Conservation (phyloP, 768 basidiomycete species). For the Tricholoma furcatifolium region DNA sequence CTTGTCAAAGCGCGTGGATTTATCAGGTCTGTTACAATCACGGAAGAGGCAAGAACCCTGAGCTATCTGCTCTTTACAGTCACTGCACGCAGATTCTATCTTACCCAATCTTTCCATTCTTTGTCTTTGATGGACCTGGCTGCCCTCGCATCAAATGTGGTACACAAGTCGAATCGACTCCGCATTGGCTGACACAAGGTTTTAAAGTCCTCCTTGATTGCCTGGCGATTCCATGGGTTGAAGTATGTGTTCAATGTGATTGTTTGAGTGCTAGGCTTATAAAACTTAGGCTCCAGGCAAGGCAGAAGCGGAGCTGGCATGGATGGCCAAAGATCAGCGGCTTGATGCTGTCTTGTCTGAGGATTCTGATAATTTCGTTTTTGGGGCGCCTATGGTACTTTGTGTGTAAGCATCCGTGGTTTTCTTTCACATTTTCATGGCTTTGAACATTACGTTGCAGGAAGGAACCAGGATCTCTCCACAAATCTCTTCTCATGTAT, state of each 20-base stretch:
- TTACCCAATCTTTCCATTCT: constrained; percentile 8
- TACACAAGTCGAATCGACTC: not conserved
- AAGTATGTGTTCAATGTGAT: not conserved
- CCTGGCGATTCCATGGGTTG: constrained; percentile 8
- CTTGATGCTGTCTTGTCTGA: constrained; percentile 7
- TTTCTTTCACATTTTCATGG: not conserved
- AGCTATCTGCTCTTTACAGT: constrained; percentile 8
- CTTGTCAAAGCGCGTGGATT: constrained; percentile 9
- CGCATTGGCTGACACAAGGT: constrained; percentile 5
- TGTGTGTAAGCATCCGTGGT: not conserved
- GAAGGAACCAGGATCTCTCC: no score
- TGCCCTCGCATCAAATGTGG: constrained; percentile 1
- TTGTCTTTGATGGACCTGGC: constrained; percentile 11
- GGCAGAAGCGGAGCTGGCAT: constrained; percentile 13
- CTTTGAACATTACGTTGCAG: not conserved
- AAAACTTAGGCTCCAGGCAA: constrained; percentile 7
- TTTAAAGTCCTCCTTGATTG: constrained; percentile 9
- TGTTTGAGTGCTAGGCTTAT: not conserved
- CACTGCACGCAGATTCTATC: constrained; percentile 5
- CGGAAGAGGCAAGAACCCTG: constrained; percentile 13
- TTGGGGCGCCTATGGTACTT: constrained; percentile 3
- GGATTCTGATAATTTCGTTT: constrained; percentile 6
- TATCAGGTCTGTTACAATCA: constrained; percentile 8
- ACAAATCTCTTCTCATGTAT: no score
- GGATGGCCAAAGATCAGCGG: constrained; percentile 1